Base-by-base conservation (phyloP, 192 early-diverging fungal genomes). In the Coemansia reversa region DNA sequence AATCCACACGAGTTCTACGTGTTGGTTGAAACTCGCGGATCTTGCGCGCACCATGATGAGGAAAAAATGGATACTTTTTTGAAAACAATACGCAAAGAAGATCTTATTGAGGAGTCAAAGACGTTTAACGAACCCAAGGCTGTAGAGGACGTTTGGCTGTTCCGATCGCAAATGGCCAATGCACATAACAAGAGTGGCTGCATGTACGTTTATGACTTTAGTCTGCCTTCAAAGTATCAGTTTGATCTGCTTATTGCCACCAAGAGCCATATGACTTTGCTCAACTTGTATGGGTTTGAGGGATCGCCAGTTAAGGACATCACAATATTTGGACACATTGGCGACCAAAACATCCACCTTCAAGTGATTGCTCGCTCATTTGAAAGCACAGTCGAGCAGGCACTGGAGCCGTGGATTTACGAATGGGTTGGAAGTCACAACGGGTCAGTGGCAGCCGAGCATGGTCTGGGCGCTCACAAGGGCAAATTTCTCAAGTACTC, bases 341-440 rank as follows among this genome's bases (percentile, higher is more conserved):
- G 98, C 45, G 98, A 99, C 75, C 94, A 86, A 48, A 99, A 99
- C 70, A 72, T 99, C 57, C 97, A 99, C 74, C 76, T 99, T 51
- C 94, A 95, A 70, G 90, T 94, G 23, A 84, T 89, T 5, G 85
- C 93, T 3, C 81, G 83, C 2, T 82, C 77, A 29, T 92, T 85
- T 74, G 84, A 84, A 54, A 63, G 79, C 5, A 79, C 83, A 12
- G 81, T 92, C 6, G 87, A 86, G 58, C 78, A 80, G 28, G 74
- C 86, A 3, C 83, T 99, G 51, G 97, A 99, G 75, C 90, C 93
- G 12, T 95, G 79, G 76, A 83, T 99, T 7, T 97, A 94, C 66
- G 85, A 95, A 71, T 91, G 91, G 89, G 87, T 92, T 22, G 87
- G 83, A 42, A 53, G 72, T 57, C 81, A 86, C 51, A 54, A 63